Evolutionary conservation across 1,284 basidiomycete species (phyloP).

Genomic region (Stereum hirsutum): DNA sequence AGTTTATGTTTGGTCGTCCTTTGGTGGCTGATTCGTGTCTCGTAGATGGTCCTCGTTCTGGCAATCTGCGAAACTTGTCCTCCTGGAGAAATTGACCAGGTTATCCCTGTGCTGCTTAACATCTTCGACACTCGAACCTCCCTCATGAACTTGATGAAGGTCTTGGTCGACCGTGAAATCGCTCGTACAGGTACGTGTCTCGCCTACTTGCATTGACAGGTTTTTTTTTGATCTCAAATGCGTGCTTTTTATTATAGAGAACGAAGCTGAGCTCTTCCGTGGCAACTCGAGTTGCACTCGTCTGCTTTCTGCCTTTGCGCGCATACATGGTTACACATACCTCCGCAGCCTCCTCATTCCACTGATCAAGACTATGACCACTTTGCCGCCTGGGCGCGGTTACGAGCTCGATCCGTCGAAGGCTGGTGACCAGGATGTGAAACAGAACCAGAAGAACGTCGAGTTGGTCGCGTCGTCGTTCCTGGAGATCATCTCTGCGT

Average conservation of each 20-base stretch:
- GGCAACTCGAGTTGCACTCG: constrained; percentile 81
- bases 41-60: constrained; percentile 68
- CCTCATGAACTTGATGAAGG: constrained; percentile 69
- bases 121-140: constrained; percentile 75
- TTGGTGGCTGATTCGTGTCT: too few relatives aligned
- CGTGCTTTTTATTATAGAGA: constrained; percentile 34
- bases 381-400: constrained; percentile 64
- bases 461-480: constrained; percentile 72
- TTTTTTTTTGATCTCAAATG: background rate
- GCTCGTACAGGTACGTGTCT: constrained; percentile 51
- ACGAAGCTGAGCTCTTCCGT: constrained; percentile 75
- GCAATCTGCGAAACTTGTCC: constrained; percentile 85
- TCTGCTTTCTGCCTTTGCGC: constrained; percentile 79
- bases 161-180: constrained; percentile 81
- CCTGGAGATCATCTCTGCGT: constrained; percentile 67
- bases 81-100: constrained; percentile 67
- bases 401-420: constrained; percentile 76
- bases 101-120: constrained; percentile 82
- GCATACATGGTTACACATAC: constrained; percentile 84
- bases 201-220: background rate
- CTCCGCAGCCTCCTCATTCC: constrained; percentile 71
- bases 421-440: constrained; percentile 50
- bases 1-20: too few relatives aligned
- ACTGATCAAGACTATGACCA: constrained; percentile 64
- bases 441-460: constrained; percentile 65